A percentile compares a stretch with the other conserved stretches of the same genome.
These are phyloP conservation scores for Piper betle DNA, from an alignment of 164 flowering plant genomes.

Conservation along the genomic window DNA sequence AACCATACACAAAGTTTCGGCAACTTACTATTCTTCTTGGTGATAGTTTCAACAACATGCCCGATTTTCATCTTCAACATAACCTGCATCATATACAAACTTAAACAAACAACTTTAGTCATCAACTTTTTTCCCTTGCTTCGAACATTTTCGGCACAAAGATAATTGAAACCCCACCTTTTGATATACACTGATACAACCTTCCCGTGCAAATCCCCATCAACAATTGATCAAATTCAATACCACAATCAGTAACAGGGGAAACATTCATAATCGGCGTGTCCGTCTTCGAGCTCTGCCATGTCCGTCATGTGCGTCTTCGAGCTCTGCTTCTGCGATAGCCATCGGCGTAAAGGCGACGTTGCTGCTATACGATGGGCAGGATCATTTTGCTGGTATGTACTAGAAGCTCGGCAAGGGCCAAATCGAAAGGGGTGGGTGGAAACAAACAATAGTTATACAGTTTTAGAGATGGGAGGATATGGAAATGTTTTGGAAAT, in stretches of 20 bases:
- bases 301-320: conserved; percentile 71
- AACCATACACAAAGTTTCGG: no score
- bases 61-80: conserved; percentile 95
- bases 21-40: conserved; percentile 99
- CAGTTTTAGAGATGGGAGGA: no score
- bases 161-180: conserved; percentile 27
- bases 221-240: background rate
- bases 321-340: conserved; percentile 51
- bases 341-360: conserved; percentile 90
- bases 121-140: background rate
- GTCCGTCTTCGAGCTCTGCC: no score
- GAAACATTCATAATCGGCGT: background rate
- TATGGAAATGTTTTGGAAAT: background rate
- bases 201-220: conserved; percentile 99
- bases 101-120: background rate
- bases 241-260: no score
- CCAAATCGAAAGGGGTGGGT: no score
- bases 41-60: conserved; percentile 94
- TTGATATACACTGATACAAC: conserved; percentile 91
- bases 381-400: no score
- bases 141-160: background rate
- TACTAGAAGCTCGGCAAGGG: no score
- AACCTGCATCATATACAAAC: conserved; percentile 38
- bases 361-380: no score
- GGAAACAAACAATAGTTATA: no score